Evolutionary conservation across 2,329 filamentous ascomycete species (phyloP).

Genomic region (Calonectria hongkongensis): DNA sequence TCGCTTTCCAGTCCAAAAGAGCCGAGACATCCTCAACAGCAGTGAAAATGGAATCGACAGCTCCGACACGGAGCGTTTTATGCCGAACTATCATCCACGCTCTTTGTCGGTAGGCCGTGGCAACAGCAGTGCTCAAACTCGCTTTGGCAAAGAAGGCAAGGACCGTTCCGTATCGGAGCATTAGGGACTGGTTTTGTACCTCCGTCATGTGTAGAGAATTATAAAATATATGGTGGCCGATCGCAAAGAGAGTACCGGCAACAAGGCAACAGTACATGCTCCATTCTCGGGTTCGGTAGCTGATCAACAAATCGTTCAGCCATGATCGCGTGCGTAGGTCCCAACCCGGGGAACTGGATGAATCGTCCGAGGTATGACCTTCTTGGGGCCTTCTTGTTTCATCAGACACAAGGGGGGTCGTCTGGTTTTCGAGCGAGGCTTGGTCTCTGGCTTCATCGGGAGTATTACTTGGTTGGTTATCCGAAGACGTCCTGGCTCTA

Average conservation of each 20-base stretch:
- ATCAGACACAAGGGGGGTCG: not conserved
- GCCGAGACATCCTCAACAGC: constrained; percentile 24
- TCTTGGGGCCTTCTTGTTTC: not conserved
- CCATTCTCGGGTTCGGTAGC: constrained; percentile 12
- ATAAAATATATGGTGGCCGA: constrained; percentile 39
- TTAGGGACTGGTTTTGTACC: not conserved
- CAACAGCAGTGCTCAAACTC: constrained; percentile 47
- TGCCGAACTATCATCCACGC: constrained; percentile 51
- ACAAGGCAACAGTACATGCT: constrained; percentile 30
- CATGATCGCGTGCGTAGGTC: not conserved
- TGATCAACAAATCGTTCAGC: not conserved
- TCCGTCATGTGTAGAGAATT: not conserved
- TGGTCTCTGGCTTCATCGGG: not conserved
- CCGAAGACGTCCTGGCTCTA: not conserved
- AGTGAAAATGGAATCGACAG: constrained; percentile 36
- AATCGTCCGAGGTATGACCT: not conserved
- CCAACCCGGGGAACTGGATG: not conserved
- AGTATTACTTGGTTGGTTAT: not conserved
- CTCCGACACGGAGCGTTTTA: constrained; percentile 44
- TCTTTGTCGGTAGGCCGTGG: constrained; percentile 49
- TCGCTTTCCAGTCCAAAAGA: not conserved
- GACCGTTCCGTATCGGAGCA: constrained; percentile 36
- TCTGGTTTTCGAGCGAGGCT: not conserved
- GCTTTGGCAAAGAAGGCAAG: constrained; percentile 52
- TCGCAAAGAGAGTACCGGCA: not conserved